A percentile compares a stretch with the other conserved stretches of the same genome.
Conservation (phyloP, 371 early-diverging fungal genomes). For the Smittium culicis region DNA sequence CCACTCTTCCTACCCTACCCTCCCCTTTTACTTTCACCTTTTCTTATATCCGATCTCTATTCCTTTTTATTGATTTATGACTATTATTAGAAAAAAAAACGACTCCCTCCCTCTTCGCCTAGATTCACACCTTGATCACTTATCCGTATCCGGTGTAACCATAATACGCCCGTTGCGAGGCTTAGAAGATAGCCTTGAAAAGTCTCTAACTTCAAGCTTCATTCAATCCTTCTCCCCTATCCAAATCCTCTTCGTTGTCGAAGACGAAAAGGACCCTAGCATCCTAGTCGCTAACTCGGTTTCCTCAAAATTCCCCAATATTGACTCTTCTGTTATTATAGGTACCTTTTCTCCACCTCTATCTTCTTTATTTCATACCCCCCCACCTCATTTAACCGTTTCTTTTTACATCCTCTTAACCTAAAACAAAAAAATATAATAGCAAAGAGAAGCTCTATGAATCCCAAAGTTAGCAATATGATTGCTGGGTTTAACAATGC, state of each 20-base stretch:
- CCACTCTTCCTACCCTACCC: neutral
- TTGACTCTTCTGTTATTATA: neutral
- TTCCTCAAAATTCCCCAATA: conserved; percentile 4
- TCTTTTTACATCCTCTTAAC: neutral
- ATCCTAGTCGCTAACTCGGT: neutral
- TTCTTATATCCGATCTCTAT: neutral
- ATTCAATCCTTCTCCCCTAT: neutral
- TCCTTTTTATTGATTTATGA: neutral
- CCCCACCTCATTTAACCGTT: neutral
- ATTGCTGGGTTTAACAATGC: conserved; percentile 59
- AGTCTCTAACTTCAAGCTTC: conserved; percentile 4
- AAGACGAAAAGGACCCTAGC: conserved; percentile 2
- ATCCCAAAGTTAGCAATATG: conserved; percentile 94
- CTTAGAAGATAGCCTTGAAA: neutral
- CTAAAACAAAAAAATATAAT: neutral
- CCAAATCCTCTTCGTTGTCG: conserved; percentile 1
- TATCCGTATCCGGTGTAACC: conserved; percentile 3
- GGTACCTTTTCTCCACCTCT: conserved; percentile 7
- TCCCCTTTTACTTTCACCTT: neutral
- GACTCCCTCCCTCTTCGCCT: neutral
- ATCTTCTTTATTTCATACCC: neutral
- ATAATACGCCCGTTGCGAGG: conserved; percentile 10
- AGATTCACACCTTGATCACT: neutral
- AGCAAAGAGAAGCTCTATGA: conserved; percentile 47
- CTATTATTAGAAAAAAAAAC: neutral